Conservation (phyloP, 371 early-diverging fungal genomes). For the Mortierella sp. region DNA sequence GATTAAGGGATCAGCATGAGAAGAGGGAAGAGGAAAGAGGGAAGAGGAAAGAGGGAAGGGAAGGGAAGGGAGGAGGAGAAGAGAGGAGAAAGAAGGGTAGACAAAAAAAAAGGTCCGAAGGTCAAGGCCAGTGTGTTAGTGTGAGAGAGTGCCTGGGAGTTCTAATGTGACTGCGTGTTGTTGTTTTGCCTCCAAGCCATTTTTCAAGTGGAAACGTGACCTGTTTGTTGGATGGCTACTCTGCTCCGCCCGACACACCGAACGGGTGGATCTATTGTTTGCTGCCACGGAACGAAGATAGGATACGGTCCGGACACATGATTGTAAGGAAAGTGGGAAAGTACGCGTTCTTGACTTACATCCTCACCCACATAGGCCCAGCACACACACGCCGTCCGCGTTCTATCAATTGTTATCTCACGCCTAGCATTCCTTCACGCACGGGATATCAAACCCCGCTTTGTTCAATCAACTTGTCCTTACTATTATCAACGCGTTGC, state of each 20-base stretch:
- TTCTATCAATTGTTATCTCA: too few relatives aligned
- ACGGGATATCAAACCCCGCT: too few relatives aligned
- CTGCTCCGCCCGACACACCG: background rate
- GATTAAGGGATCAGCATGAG: slow-evolving; percentile 11
- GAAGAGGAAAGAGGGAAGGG: background rate
- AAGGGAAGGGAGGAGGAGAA: background rate
- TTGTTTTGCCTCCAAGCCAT: slow-evolving; percentile 7
- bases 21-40: background rate
- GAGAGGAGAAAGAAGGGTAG: background rate
- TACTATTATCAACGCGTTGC: too few relatives aligned
- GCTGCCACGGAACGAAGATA: background rate
- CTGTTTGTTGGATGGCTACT: background rate
- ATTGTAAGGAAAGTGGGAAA: too few relatives aligned
- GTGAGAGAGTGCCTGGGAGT: background rate
- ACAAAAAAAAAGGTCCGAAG: background rate
- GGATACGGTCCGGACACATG: background rate
- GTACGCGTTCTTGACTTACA: too few relatives aligned
- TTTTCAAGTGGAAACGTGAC: background rate
- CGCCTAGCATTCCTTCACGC: too few relatives aligned
- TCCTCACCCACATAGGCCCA: too few relatives aligned
- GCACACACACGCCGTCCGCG: too few relatives aligned
- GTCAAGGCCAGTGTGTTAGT: background rate
- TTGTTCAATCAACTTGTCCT: too few relatives aligned
- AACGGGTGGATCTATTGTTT: background rate
- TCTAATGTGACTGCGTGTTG: slow-evolving; percentile 10